Conservation (phyloP, 1,139 yeast species). For the Lodderomyces theae region DNA sequence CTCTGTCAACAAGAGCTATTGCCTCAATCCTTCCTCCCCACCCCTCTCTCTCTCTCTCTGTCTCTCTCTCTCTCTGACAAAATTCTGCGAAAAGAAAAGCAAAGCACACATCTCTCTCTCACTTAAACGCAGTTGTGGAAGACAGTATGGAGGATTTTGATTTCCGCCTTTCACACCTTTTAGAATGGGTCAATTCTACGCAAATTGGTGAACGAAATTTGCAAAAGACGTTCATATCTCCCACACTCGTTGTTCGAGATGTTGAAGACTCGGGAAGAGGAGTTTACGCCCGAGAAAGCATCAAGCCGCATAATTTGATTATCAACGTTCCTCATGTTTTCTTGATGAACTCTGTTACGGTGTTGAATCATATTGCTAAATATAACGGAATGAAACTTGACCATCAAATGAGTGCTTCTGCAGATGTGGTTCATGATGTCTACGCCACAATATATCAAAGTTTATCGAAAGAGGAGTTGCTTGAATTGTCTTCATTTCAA, state of each 20-base stretch:
- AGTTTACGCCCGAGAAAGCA: constrained; percentile 35
- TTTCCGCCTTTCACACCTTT: background rate
- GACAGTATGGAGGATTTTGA: constrained; percentile 4
- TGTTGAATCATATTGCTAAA: constrained; percentile 37
- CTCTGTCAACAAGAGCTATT: too few relatives aligned
- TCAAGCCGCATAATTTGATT: constrained; percentile 38
- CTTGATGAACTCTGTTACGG: constrained; percentile 60
- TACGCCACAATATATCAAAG: constrained; percentile 32
- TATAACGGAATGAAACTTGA: constrained; percentile 17
- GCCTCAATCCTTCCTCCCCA: too few relatives aligned
- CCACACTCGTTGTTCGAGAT: constrained; percentile 28
- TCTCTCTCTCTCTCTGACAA: too few relatives aligned
- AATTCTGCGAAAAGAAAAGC: too few relatives aligned
- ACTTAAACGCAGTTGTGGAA: too few relatives aligned
- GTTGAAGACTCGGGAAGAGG: constrained; percentile 58
- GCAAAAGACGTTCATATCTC: constrained; percentile 27
- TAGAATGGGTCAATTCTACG: constrained; percentile 3
- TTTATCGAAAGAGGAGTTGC: constrained; percentile 27
- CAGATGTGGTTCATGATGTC: constrained; percentile 16
- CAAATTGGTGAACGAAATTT: constrained; percentile 14
- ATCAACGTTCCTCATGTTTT: constrained; percentile 57
- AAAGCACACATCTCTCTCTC: too few relatives aligned
- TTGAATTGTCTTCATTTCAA: constrained; percentile 45
- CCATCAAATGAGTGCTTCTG: constrained; percentile 22
- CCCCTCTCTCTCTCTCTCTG: too few relatives aligned